phyloP scores from a whole-genome alignment of 805 yeast species.

The Candida sanyiensis region DNA sequence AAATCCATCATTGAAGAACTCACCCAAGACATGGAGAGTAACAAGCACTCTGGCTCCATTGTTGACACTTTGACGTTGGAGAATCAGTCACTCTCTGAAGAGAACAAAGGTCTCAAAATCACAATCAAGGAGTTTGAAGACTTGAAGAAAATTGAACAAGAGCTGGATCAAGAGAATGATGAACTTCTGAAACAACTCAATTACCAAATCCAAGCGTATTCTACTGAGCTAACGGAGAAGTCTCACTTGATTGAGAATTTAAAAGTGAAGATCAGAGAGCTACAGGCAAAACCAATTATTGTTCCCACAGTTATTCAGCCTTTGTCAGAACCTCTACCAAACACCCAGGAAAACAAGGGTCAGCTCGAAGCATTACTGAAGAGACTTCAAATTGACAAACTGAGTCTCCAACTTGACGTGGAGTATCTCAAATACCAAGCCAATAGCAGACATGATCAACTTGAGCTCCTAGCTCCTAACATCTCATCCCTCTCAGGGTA shows the following conservation, averaged over 20 bases:
- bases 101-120: conserved; percentile 29
- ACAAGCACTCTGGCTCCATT: conserved; percentile 28
- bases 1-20: conserved; percentile 22
- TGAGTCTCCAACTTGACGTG: neutral
- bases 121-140: conserved; percentile 44
- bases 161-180: conserved; percentile 39
- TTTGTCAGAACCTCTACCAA: neutral
- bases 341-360: no score
- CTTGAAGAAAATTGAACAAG: conserved; percentile 43
- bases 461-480: neutral
- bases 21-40: conserved; percentile 25
- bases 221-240: conserved; percentile 18
- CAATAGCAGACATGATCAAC: neutral
- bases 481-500: neutral
- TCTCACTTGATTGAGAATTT: conserved; percentile 9
- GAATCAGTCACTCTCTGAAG: conserved; percentile 31
- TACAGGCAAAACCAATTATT: conserved; percentile 9
- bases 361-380: neutral
- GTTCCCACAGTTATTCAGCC: neutral
- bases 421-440: conserved; percentile 1
- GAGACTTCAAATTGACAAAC: neutral
- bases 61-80: conserved; percentile 32
- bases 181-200: conserved; percentile 40
- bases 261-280: conserved; percentile 15
- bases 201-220: conserved; percentile 29